Percentiles rank a stretch among this genome's conserved stretches.
These are phyloP conservation scores for Cruciata laevipes DNA, from an alignment of 257 asterid genomes.

Conservation along the genomic window DNA sequence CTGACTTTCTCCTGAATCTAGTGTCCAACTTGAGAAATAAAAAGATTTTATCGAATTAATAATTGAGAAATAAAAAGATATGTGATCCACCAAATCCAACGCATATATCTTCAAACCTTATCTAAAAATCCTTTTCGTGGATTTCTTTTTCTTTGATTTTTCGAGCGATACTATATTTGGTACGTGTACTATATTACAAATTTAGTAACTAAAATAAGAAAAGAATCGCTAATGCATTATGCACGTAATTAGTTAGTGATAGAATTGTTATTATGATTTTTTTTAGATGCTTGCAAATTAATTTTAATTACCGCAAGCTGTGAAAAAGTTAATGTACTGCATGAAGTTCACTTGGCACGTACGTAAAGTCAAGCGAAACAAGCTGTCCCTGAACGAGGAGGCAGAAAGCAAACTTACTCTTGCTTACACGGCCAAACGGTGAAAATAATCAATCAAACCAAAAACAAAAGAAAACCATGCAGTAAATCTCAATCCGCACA, in stretches of 20 bases:
- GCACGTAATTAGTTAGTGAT: too few relatives aligned
- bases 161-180: not conserved
- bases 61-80: slow-evolving; percentile 23
- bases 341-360: slow-evolving; percentile 40
- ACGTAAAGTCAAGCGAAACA: slow-evolving; percentile 47
- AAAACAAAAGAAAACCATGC: too few relatives aligned
- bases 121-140: slow-evolving; percentile 19
- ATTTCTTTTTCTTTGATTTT: not conserved
- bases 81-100: slow-evolving; percentile 46
- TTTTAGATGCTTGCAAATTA: too few relatives aligned
- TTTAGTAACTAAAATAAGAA: not conserved
- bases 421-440: slow-evolving; percentile 58
- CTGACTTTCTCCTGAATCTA: slow-evolving; percentile 10
- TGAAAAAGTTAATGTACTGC: not conserved
- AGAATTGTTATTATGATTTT: too few relatives aligned
- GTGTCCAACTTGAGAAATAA: slow-evolving; percentile 1
- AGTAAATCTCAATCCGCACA: not conserved
- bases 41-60: not conserved
- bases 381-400: slow-evolving; percentile 49
- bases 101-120: slow-evolving; percentile 36
- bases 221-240: too few relatives aligned
- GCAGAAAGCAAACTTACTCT: slow-evolving; percentile 66
- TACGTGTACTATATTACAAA: not conserved
- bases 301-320: slow-evolving; percentile 8
- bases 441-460: not conserved